Evolutionary conservation across 2,329 filamentous ascomycete genomes (phyloP), one percentile per base, ranked within the genome.

Genomic region (Exophiala viscosa): DNA sequence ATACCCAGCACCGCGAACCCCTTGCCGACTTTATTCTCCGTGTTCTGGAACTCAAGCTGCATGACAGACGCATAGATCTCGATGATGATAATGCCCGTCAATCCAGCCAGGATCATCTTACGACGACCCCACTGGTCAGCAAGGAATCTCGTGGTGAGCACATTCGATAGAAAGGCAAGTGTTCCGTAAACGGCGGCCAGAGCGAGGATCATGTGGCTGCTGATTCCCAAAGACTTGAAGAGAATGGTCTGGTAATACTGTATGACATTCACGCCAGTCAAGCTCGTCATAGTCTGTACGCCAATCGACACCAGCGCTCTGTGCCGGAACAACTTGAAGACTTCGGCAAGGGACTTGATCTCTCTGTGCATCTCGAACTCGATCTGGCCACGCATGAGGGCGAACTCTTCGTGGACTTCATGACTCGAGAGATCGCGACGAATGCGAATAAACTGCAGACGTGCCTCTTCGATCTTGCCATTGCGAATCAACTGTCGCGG

Each of bases 241-340:
- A 88, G 70, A 64, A 93, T 90, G 65, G 66, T 17, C 17, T 34
- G 39, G 11, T 93, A 52, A 31, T 18, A 45, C 5, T n/a, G 15
- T 20, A 93, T 88, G 73, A 92, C 95, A 80, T 95, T 95, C 73
- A 95, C 87, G 76, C 90, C 89, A 14, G 88, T 91, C 80, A 81
- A 61, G 72, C 88, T 85, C 70, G 88, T 86, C 84, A 88, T 88
- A 84, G 88, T 88, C 75, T 89, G 86, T 28, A 89, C 76, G 17
- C 83, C 85, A 40, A 82, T 86, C 66, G 72, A 80, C 74, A 67
- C 85, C 75, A 78, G 85, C 89, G 63, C 80, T 79, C 61, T 76
- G 76, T 60, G 78, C 70, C 58, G 86, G 86, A 54, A 87, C 84
- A 54, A 86, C 74, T 50, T 81, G 66, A 65, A 86, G 77, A 81